phyloP scores from a whole-genome alignment of 768 basidiomycete genomes.

The Podaxis rugospora region DNA sequence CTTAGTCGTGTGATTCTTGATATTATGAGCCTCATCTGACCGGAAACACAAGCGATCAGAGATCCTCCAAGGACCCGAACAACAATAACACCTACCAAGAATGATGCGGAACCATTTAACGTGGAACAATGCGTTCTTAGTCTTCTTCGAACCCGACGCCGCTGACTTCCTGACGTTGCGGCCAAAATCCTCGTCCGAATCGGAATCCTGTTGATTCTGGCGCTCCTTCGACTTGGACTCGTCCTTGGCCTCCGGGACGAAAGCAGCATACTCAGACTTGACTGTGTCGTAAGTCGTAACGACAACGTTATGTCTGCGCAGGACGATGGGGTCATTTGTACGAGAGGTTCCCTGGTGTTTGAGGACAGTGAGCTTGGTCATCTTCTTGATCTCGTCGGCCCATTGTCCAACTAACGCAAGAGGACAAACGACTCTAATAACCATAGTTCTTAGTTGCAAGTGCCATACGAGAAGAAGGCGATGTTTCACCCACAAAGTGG shows the following conservation, averaged over 20 bases:
- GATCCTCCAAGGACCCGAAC: neutral
- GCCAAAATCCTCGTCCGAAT: constrained; percentile 42
- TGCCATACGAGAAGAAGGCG: neutral
- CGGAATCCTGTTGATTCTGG: constrained; percentile 28
- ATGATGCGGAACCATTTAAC: constrained; percentile 85
- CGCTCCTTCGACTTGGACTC: constrained; percentile 41
- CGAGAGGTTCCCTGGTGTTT: constrained; percentile 82
- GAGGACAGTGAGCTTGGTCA: constrained; percentile 63
- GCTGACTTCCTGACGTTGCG: constrained; percentile 36
- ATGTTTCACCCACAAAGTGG: constrained; percentile 55
- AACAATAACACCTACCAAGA: constrained; percentile 49
- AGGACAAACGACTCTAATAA: constrained; percentile 76
- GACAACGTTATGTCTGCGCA: constrained; percentile 63
- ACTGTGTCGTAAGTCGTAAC: constrained; percentile 87
- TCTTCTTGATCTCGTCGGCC: constrained; percentile 78
- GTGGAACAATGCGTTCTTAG: constrained; percentile 68
- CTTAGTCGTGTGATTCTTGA: constrained; percentile 83
- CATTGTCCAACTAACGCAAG: constrained; percentile 88
- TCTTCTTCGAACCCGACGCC: constrained; percentile 31
- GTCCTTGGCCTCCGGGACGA: constrained; percentile 45
- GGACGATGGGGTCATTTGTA: constrained; percentile 54
- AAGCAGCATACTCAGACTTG: constrained; percentile 69
- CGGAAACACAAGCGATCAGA: neutral
- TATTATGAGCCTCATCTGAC: constrained; percentile 89
- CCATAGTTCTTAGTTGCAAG: constrained; percentile 1